Conservation (phyloP, 805 yeast species). For the Yarrowia yakushimensis region DNA sequence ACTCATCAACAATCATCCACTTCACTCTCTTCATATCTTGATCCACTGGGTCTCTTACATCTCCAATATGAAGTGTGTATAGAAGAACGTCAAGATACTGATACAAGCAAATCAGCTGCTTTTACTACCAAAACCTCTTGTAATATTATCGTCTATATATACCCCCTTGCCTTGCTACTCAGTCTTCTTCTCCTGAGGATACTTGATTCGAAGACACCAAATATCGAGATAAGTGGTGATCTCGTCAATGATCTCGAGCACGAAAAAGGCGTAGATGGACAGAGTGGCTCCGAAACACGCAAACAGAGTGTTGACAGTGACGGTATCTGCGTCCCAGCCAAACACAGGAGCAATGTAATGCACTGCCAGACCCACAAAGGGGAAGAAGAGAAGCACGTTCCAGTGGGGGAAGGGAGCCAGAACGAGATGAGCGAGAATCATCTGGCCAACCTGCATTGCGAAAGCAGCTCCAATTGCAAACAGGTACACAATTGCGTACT, state of each 20-base stretch:
- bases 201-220: constrained; percentile 72
- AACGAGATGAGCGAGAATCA: constrained; percentile 82
- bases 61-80: no score
- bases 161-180: neutral
- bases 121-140: no score
- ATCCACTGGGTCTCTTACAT: no score
- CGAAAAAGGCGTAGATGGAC: constrained; percentile 70
- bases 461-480: constrained; percentile 67
- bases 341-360: constrained; percentile 28
- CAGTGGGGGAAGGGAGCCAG: constrained; percentile 67
- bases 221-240: constrained; percentile 78
- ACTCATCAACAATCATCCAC: no score
- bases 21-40: no score
- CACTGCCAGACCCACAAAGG: constrained; percentile 41
- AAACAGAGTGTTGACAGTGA: constrained; percentile 56
- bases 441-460: constrained; percentile 88
- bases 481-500: constrained; percentile 51
- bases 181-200: constrained; percentile 10
- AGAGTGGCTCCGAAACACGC: constrained; percentile 66
- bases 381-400: constrained; percentile 58
- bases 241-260: constrained; percentile 72
- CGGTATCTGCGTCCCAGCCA: constrained; percentile 40
- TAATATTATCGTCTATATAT: neutral
- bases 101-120: no score
- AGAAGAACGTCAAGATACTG: no score